Conservation (phyloP, 345 rosid genomes). For the Jatropha curcas region DNA sequence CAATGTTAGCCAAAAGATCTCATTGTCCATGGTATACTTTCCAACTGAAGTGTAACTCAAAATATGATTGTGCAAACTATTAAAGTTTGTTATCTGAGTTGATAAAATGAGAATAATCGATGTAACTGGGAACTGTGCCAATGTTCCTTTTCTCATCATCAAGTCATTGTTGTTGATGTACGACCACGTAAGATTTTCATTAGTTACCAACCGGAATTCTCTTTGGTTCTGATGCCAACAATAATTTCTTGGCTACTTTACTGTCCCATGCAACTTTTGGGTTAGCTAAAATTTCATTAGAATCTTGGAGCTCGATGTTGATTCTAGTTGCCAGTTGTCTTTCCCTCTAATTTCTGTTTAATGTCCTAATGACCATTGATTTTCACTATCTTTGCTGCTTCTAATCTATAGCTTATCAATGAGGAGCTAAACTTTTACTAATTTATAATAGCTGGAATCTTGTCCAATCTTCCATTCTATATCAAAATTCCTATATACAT, state of each 20-base stretch:
- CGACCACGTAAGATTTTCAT: background rate
- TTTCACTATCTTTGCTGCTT: background rate
- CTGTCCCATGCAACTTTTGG: background rate
- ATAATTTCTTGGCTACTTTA: background rate
- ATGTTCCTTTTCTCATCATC: too few relatives aligned
- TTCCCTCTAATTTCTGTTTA: background rate
- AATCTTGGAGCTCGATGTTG: background rate
- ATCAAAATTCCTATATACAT: background rate
- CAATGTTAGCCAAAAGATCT: too few relatives aligned
- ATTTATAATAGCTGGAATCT: background rate
- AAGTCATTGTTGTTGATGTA: too few relatives aligned
- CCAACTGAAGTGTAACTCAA: too few relatives aligned
- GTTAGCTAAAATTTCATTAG: background rate
- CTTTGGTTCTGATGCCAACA: background rate
- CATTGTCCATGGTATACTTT: too few relatives aligned
- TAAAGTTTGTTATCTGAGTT: too few relatives aligned
- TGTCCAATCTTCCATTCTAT: background rate
- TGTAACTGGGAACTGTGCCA: too few relatives aligned
- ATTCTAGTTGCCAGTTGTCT: background rate
- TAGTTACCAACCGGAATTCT: background rate
- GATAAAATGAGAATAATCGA: too few relatives aligned
- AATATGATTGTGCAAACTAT: too few relatives aligned
- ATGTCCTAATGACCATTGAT: background rate
- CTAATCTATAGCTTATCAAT: too few relatives aligned
- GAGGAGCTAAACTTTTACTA: background rate